Evolutionary conservation across 495 filamentous ascomycete genomes (phyloP), one percentile per base, ranked within the genome.

Genomic region (Hypoxylon intermedium): DNA sequence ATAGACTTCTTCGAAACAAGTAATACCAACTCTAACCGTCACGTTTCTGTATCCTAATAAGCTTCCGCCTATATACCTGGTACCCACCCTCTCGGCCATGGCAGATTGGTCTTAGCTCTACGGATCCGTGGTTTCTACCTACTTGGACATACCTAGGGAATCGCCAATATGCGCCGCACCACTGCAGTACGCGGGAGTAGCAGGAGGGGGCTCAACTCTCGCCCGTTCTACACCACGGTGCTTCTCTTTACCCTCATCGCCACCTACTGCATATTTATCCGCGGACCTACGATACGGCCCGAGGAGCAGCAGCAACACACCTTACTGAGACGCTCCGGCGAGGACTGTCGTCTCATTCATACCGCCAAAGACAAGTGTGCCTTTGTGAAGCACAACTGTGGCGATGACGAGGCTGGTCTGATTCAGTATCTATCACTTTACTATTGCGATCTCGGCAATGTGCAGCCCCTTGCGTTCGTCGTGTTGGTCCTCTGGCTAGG

Each of bases 341-440:
- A 68, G 40, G 78, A 97, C 81, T 99, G 95, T 65, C 90, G 87
- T 33, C 74, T 87, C 4, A 91, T 98, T 46, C 92, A 94, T 67
- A 68, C 83, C 37, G 87, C 85, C 36, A 65, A 76, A 53, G 85
- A 97, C 73, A 85, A 97, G 76, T 99, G 95, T 77, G 86, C 86
- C 51, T 99, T 93, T 73, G 82, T 97, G 51, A 82, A 79, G 52
- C 79, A 76, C 41, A 89, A 97, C 71, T 99, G 95, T 68, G 79
- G 82, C 12, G 92, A 95, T 68, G 91, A 97, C 70, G 89, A 97
- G 74, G 89, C 93, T 49, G 94, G 93, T 28, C 79, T 98, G 31
- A 74, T 97, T 40, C 89, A 92, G 44, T 98, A 98, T 74, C 83
- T 99, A 12, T 81, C 85, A 11, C 81, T 99, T 28, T 98, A 97